Evolutionary conservation across 225 moss, liverwort and hornwort genomes (phyloP), one percentile per base, ranked within the genome.

Genomic region (Pseudoscleropodium purum): DNA sequence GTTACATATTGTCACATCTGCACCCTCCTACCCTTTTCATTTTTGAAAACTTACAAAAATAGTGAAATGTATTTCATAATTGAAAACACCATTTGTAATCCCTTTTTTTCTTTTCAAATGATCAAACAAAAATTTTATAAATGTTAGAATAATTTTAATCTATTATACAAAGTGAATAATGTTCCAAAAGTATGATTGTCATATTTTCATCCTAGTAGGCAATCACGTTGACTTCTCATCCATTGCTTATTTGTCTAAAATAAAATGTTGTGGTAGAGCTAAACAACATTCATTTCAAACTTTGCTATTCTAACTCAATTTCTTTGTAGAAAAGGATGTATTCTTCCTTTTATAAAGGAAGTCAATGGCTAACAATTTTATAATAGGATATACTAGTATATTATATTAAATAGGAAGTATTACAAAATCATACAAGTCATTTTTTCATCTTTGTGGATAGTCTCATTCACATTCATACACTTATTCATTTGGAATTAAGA

Each of bases 21-120:
- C 96, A 84, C 95, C 97, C 51, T 98, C 94, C 98, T 97, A 86
- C 79, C 91, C 60, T 93, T 95, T 82, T 87, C 8, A 81, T 29
- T 29, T 85, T 86, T 56, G 11, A 79, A 92, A 69, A 70, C 6
- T 31, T 4, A 49, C 21, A 83, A 90, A 69, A 29, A 66, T 88
- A 85, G 8, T 54, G 3, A n/a, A 26, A 25, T 27, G 1, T 16
- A 33, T 51, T 64, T 59, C 3, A 59, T 39, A 27, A n/a, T 29
- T 80, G 18, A 41, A 57, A 81, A 43, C 1, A n/a, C 1, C 2
- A 1, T 15, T 37, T 56, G 54, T 0, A 16, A 0, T 0, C 0
- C 15, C 3, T 5, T 8, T 3, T 20, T 24, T 10, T 54, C 0
- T 37, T 37, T 15, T 56, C 1, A 54, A 0, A 54, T 56, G 4